Percentiles rank a stretch among this genome's conserved stretches.
Evolutionary conservation across 106 monocot genomes (phyloP).

Genomic region (Dendrobium chrysotoxum): DNA sequence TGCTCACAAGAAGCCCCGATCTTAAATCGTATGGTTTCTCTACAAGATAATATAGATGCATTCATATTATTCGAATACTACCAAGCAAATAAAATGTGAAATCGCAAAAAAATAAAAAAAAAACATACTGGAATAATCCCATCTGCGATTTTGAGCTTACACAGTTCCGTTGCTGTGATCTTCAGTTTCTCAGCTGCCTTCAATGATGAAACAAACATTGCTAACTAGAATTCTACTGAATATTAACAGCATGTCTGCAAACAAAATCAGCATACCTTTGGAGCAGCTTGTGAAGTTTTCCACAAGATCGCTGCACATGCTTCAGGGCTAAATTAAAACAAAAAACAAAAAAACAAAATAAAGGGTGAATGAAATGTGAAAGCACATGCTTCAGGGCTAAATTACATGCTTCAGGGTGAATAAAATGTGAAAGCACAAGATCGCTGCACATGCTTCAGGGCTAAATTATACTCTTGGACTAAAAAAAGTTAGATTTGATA

Average conservation of each 20-base stretch:
- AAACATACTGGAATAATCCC: conserved; percentile 78
- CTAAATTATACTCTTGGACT: too few species aligned
- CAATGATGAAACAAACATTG: neutral
- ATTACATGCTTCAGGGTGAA: too few species aligned
- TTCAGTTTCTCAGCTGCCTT: conserved; percentile 86
- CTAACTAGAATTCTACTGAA: neutral
- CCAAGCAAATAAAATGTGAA: neutral
- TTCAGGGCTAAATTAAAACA: conserved; percentile 59
- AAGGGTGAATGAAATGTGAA: neutral
- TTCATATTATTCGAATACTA: neutral
- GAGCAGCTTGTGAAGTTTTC: conserved; percentile 75
- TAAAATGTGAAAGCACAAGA: too few species aligned
- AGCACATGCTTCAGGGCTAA: too few species aligned
- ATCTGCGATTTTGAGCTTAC: conserved; percentile 69
- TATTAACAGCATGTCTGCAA: neutral
- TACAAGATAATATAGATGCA: conserved; percentile 2
- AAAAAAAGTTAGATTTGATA: too few species aligned
- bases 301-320: conserved; percentile 90
- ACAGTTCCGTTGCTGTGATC: conserved; percentile 66
- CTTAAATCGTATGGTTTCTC: neutral
- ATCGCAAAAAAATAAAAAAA: conserved; percentile 6
- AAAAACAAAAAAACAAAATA: neutral
- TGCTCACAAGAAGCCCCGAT: too few species aligned
- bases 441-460: too few species aligned
- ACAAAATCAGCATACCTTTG: conserved; percentile 36